A percentile compares a stretch with the other conserved stretches of the same genome.
phyloP scores from a whole-genome alignment of 345 rosid species.

The Arabidopsis suecica region DNA sequence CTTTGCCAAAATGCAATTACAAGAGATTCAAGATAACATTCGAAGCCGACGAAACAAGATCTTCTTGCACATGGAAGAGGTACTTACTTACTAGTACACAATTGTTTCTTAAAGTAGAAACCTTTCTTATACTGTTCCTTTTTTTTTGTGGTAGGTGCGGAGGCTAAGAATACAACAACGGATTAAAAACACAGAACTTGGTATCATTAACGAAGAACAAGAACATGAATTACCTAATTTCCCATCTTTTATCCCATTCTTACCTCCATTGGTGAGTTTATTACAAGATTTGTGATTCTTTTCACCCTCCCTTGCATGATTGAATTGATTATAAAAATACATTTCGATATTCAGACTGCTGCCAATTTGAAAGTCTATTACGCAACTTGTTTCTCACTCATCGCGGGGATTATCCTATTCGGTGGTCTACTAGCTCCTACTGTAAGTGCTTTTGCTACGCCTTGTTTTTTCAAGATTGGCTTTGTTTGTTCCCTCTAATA shows the following conservation, averaged over 20 bases:
- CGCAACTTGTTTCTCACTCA: slow-evolving; percentile 87
- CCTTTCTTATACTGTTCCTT: not conserved
- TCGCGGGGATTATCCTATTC: slow-evolving; percentile 82
- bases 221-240: slow-evolving; percentile 90
- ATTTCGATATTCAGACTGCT: slow-evolving; percentile 60
- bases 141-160: slow-evolving; percentile 54
- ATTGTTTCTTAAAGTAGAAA: slow-evolving; percentile 13
- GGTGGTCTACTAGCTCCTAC: slow-evolving; percentile 94
- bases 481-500: not conserved
- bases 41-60: slow-evolving; percentile 92
- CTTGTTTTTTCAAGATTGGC: slow-evolving; percentile 12
- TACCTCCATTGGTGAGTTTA: slow-evolving; percentile 84
- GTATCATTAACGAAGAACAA: slow-evolving; percentile 55
- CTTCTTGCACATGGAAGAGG: slow-evolving; percentile 99
- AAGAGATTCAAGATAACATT: slow-evolving; percentile 93
- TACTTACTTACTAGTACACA: not conserved
- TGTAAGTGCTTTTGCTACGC: slow-evolving; percentile 52
- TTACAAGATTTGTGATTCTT: slow-evolving; percentile 1
- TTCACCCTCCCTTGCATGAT: slow-evolving; percentile 3
- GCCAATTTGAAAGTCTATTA: slow-evolving; percentile 81
- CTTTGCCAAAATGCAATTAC: slow-evolving; percentile 87
- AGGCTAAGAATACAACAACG: slow-evolving; percentile 95
- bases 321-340: not conserved
- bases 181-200: slow-evolving; percentile 75
- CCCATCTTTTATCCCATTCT: slow-evolving; percentile 95